Percentiles rank a stretch among this genome's conserved stretches.
These are phyloP conservation scores for Acacia confusa DNA, from an alignment of 306 rosid genomes.

Conservation along the genomic window DNA sequence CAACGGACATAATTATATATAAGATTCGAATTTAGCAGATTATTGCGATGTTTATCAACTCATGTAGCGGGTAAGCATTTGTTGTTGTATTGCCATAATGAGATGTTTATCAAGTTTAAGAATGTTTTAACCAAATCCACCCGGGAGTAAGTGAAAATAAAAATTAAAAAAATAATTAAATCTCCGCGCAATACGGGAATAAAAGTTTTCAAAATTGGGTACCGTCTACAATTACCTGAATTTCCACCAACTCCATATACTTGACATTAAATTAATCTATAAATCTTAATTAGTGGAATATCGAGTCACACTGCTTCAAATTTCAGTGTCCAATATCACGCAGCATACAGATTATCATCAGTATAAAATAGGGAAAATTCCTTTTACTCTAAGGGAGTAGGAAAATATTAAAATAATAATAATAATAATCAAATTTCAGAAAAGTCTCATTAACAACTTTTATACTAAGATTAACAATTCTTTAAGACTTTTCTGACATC, in stretches of 20 bases:
- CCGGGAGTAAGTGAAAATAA: not conserved
- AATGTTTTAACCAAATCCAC: not conserved
- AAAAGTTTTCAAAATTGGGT: constrained; percentile 26
- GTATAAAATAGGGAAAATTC: too few species aligned
- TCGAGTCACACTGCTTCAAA: not conserved
- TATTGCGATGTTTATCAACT: not conserved
- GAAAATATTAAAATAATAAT: too few species aligned
- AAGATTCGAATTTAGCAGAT: not conserved
- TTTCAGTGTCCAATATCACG: not conserved
- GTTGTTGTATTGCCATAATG: too few species aligned
- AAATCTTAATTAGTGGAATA: constrained; percentile 22
- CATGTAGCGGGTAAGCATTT: too few species aligned
- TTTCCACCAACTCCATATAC: constrained; percentile 29
- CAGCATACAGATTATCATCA: not conserved
- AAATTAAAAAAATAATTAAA: not conserved
- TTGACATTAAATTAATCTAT: not conserved
- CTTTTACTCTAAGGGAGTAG: too few species aligned
- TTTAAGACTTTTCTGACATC: too few species aligned
- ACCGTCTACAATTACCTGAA: constrained; percentile 15
- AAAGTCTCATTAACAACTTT: too few species aligned
- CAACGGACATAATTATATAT: too few species aligned
- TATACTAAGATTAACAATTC: too few species aligned
- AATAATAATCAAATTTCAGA: too few species aligned
- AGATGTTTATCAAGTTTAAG: not conserved
- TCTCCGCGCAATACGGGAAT: constrained; percentile 13